Conservation (phyloP, 169 alveolate species). For the Besnoitia besnoiti region DNA sequence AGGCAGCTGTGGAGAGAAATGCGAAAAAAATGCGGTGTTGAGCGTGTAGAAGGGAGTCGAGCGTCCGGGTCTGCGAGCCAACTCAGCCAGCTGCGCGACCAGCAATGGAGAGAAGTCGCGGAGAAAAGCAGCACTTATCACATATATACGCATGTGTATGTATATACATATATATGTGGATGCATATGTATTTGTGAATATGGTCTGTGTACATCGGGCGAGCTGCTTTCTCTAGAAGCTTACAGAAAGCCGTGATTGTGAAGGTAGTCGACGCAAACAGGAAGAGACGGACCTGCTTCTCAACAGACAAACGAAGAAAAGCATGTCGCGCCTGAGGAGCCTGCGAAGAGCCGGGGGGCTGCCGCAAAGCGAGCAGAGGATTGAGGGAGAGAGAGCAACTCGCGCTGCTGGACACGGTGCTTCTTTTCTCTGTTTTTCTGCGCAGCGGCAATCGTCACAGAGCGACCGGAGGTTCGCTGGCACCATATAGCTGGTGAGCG, state of each 20-base stretch:
- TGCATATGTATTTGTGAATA: no score
- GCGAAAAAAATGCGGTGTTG: neutral
- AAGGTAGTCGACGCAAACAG: neutral
- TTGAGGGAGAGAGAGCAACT: no score
- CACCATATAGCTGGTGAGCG: slow-evolving; percentile 85
- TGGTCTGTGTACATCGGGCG: no score
- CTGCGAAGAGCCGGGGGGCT: neutral
- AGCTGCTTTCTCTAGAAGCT: neutral
- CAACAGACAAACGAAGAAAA: neutral
- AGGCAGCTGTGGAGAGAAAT: neutral
- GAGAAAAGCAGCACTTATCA: no score
- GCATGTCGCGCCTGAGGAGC: neutral
- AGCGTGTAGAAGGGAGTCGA: neutral
- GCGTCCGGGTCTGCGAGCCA: no score
- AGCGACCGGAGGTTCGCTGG: slow-evolving; percentile 91
- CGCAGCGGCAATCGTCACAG: slow-evolving; percentile 76
- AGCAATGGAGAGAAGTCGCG: no score
- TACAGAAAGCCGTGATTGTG: neutral
- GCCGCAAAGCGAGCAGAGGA: no score
- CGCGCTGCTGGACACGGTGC: neutral
- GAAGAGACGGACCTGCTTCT: no score
- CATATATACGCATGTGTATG: no score
- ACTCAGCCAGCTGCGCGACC: no score
- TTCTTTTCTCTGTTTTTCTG: neutral
- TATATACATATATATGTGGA: no score